A percentile compares a stretch with the other conserved stretches of the same genome.
phyloP scores from a whole-genome alignment of 805 yeast genomes.

The Metschnikowia kunwiensis region DNA sequence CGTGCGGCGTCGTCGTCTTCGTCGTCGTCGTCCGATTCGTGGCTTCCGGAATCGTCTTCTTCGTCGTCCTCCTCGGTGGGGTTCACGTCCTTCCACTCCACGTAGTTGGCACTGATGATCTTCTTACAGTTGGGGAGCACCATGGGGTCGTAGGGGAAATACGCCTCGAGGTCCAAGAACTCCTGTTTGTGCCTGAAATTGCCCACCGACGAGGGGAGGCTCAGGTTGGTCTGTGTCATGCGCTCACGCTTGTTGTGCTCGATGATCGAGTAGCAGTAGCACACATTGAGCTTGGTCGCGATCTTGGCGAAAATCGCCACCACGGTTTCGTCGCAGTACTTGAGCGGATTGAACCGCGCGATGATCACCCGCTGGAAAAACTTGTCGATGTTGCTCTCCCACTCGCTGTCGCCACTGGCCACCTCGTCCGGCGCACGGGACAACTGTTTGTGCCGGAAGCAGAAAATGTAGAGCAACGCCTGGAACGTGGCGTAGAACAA shows the following conservation, averaged over 20 bases:
- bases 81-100: slow-evolving; percentile 68
- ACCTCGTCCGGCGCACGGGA: slow-evolving; percentile 28
- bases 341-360: slow-evolving; percentile 88
- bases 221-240: slow-evolving; percentile 43
- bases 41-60: slow-evolving; percentile 32
- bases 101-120: slow-evolving; percentile 49
- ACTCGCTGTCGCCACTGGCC: slow-evolving; percentile 34
- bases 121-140: slow-evolving; percentile 60
- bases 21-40: slow-evolving; percentile 18
- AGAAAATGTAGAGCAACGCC: slow-evolving; percentile 84
- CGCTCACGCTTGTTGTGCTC: slow-evolving; percentile 82
- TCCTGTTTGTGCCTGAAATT: slow-evolving; percentile 67
- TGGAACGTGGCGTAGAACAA: slow-evolving; percentile 89
- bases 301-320: slow-evolving; percentile 90
- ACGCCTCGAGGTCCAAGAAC: slow-evolving; percentile 86
- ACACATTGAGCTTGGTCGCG: slow-evolving; percentile 84
- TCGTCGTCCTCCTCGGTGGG: slow-evolving; percentile 59
- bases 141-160: slow-evolving; percentile 94
- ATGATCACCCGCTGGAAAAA: slow-evolving; percentile 83
- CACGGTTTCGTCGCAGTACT: slow-evolving; percentile 90
- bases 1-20: slow-evolving; percentile 18
- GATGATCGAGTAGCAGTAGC: slow-evolving; percentile 89
- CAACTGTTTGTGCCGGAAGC: slow-evolving; percentile 73
- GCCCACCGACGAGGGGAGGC: slow-evolving; percentile 30
- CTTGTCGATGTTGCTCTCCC: slow-evolving; percentile 82